Base-by-base conservation (phyloP, 2,329 filamentous ascomycete genomes). In the Talaromyces sp. region DNA sequence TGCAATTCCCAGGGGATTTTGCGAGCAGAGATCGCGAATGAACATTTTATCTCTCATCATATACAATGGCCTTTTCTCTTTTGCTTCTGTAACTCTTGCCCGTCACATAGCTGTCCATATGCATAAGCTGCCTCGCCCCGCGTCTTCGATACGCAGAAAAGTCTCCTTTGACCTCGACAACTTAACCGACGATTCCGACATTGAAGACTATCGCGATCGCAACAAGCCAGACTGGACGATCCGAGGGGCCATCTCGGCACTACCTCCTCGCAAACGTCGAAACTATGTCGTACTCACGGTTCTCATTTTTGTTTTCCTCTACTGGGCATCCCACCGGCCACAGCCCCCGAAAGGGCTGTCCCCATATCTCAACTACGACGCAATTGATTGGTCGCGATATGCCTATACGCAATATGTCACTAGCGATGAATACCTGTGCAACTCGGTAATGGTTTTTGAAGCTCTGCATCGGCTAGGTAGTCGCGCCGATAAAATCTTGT, bases 331-430 rank as follows among this genome's bases (percentile, higher is more conserved):
- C 60, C 56, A 50, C 28, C 61, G 64, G 42, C 59, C 62, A 28
- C 56, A 57, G n/a, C 55, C 62, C 14, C 56, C 59, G 14, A 54
- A 55, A 28, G 59, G 59, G 4, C 44, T 61, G 8, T 61, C 58
- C 9, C 62, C 62, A 2, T 64, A 60, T 53, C 59, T 64, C 4
- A 63, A 61, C 23, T 65, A 65, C 59, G 64, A 65, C 10, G 52
- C 62, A 10, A 61, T 79, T 23, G 73, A 79, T 53, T 79, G 77
- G 77, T 73, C 75, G 16, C 73, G 70, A 47, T 78, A 71, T 61
- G 77, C 77, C n/a, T 79, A 79, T 62, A 76, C 70, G 27, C 75
- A 76, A 60, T 79, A 79, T 70, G 77, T 74, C 14, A 78, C 77
- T 1, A 73, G 72, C 18, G 73, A 71, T 50, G 70, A 74, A 4